Evolutionary conservation across 306 rosid genomes (phyloP).

Genomic region (Phaseolus lunatus): DNA sequence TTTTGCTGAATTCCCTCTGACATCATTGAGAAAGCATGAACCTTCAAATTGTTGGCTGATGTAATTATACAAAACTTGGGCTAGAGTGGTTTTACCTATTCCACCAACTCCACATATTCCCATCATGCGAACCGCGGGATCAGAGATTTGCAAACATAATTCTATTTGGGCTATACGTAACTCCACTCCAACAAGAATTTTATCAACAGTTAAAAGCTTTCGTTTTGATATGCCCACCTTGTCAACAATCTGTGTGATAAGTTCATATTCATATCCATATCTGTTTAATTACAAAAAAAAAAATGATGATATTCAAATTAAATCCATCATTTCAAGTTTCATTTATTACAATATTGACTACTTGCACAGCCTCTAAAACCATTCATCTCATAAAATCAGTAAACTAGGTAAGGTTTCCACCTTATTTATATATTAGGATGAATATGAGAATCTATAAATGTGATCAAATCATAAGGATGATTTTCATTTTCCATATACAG

Average conservation of each 20-base stretch:
- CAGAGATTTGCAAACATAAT: background rate
- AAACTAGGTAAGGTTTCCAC: too few species aligned
- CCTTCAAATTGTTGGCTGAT: constrained; percentile 20
- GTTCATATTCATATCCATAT: constrained; percentile 19
- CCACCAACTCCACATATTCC: constrained; percentile 26
- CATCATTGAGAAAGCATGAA: constrained; percentile 30
- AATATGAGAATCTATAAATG: too few species aligned
- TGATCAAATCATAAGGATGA: too few species aligned
- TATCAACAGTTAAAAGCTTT: background rate
- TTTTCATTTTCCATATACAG: too few species aligned
- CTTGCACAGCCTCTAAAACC: too few species aligned
- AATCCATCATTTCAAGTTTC: too few species aligned
- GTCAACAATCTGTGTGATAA: background rate
- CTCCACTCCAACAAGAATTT: background rate
- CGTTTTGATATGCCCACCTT: background rate
- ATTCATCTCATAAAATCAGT: too few species aligned
- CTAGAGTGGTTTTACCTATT: constrained; percentile 25
- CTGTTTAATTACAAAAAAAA: constrained; percentile 8
- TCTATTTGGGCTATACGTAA: background rate
- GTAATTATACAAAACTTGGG: constrained; percentile 2
- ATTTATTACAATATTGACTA: too few species aligned
- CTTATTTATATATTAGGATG: too few species aligned
- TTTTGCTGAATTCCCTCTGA: constrained; percentile 3
- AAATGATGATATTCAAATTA: background rate
- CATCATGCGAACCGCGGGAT: background rate